Conservation (phyloP, 768 basidiomycete species). For the Auriscalpium orientale region DNA sequence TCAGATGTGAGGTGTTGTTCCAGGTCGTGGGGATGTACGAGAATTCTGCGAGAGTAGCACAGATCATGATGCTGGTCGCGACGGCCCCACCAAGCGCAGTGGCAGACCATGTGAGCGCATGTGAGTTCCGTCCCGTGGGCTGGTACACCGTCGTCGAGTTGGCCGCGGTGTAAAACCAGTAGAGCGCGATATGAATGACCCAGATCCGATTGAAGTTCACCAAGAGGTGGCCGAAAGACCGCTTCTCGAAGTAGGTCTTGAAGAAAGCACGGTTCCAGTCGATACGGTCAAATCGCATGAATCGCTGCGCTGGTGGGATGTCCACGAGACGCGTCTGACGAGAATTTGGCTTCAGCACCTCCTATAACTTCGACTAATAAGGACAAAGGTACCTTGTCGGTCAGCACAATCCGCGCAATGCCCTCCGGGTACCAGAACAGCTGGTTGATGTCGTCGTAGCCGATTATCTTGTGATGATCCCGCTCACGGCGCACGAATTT, state of each 20-base stretch:
- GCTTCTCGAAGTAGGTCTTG: conserved; percentile 98
- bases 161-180: conserved; percentile 94
- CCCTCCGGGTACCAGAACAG: conserved; percentile 99
- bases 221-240: conserved; percentile 91
- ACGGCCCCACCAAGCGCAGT: conserved; percentile 93
- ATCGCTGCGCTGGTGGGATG: conserved; percentile 83
- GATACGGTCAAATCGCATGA: conserved; percentile 94
- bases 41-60: conserved; percentile 90
- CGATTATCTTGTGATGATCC: conserved; percentile 92
- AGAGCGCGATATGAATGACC: conserved; percentile 93
- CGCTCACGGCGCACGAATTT: conserved; percentile 89
- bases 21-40: conserved; percentile 97
- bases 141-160: conserved; percentile 83
- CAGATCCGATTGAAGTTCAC: conserved; percentile 99
- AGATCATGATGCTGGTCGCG: conserved; percentile 94
- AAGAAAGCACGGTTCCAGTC: conserved; percentile 97
- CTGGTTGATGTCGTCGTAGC: conserved; percentile 98
- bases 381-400: conserved; percentile 62
- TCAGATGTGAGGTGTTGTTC: conserved; percentile 97
- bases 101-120: conserved; percentile 88
- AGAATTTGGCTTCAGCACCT: neutral
- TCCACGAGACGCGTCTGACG: conserved; percentile 82
- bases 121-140: conserved; percentile 41
- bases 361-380: neutral
- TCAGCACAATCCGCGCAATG: conserved; percentile 82